Evolutionary conservation across 1,284 basidiomycete species (phyloP).

Genomic region (Trametes pubescens): DNA sequence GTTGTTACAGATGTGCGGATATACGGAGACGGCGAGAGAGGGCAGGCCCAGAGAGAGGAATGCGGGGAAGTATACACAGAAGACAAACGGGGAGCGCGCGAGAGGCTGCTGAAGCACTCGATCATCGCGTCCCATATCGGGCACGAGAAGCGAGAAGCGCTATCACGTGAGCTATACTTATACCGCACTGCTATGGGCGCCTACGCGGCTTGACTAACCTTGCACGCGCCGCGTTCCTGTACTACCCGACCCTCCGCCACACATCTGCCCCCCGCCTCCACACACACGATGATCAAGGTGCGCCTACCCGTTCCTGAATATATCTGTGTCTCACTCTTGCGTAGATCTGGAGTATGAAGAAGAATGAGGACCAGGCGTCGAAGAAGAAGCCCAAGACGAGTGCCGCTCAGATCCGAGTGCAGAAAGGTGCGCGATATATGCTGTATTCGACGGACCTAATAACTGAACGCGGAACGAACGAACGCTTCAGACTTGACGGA

Average conservation of each 20-base stretch:
- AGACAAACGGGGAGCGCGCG: not conserved
- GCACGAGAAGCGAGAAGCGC: not conserved
- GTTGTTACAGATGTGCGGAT: not conserved
- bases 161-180: conserved; percentile 25
- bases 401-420: conserved; percentile 96
- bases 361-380: conserved; percentile 91
- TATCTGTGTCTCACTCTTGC: not conserved
- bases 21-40: not conserved
- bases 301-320: not conserved
- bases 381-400: conserved; percentile 98
- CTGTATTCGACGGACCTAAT: too few relatives aligned
- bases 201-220: conserved; percentile 25
- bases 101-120: conserved; percentile 11
- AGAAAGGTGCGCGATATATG: conserved; percentile 82
- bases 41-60: not conserved
- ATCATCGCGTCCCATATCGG: conserved; percentile 24
- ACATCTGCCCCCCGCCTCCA: not conserved
- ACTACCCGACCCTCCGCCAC: conserved; percentile 10
- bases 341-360: conserved; percentile 98
- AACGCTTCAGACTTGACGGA: conserved; percentile 86
- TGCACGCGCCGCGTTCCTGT: conserved; percentile 26
- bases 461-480: not conserved
- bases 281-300: conserved; percentile 64
- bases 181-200: conserved; percentile 19
- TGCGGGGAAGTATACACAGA: conserved; percentile 1